Conservation (phyloP, 2,329 filamentous ascomycete genomes). For the Aureobasidium vineae region DNA sequence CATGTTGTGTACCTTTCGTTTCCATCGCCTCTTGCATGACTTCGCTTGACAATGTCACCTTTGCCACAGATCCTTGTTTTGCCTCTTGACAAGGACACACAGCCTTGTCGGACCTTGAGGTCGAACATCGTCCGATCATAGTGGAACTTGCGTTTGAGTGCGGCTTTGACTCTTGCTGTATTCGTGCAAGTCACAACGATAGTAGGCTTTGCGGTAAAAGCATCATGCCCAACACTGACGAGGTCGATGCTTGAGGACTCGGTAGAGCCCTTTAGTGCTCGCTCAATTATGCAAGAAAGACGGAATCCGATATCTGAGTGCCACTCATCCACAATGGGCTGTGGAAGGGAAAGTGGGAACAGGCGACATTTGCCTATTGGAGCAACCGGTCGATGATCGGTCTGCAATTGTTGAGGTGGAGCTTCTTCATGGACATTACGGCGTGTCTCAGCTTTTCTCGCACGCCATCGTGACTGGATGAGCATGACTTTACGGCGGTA, state of each 20-base stretch:
- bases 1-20: constrained; percentile 29
- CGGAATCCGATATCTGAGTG: constrained; percentile 68
- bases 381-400: constrained; percentile 13
- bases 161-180: constrained; percentile 67
- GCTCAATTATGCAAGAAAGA: constrained; percentile 67
- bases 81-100: constrained; percentile 31
- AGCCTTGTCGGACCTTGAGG: constrained; percentile 68
- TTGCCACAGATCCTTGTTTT: constrained; percentile 5
- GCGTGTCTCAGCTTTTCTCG: constrained; percentile 26
- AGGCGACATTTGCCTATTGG: constrained; percentile 22
- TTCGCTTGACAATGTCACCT: constrained; percentile 33
- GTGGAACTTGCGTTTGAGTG: constrained; percentile 67
- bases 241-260: constrained; percentile 78
- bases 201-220: constrained; percentile 65
- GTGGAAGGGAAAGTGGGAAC: constrained; percentile 52
- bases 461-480: constrained; percentile 39
- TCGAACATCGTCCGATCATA: constrained; percentile 65
- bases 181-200: constrained; percentile 76
- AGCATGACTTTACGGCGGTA: constrained; percentile 38
- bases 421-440: background rate
- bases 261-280: constrained; percentile 68
- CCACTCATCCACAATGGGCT: constrained; percentile 68
- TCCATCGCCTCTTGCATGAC: constrained; percentile 29
- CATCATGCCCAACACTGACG: constrained; percentile 68
- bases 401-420: background rate